Evolutionary conservation across 208 protist genomes (phyloP).

Genomic region (Leishmania gerbilli): DNA sequence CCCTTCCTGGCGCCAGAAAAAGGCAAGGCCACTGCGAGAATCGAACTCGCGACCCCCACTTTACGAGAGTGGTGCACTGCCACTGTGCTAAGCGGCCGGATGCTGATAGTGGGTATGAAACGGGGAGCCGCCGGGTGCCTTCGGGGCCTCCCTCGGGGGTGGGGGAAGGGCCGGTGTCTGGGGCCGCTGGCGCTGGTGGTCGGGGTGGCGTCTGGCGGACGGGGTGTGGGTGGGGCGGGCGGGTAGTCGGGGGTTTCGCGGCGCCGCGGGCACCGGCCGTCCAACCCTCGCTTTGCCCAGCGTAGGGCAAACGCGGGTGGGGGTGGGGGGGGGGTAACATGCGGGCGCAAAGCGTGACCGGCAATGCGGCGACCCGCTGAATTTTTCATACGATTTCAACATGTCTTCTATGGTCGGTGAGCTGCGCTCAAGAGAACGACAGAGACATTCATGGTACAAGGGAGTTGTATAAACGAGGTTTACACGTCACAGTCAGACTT

Average conservation of each 20-base stretch:
- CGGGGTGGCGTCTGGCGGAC: not conserved
- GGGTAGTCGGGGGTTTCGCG: not conserved
- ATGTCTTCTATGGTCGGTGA: slow-evolving; percentile 8
- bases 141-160: too few relatives aligned
- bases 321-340: not conserved
- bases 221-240: too few relatives aligned
- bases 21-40: slow-evolving; percentile 92
- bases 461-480: not conserved
- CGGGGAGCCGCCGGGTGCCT: too few relatives aligned
- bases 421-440: not conserved
- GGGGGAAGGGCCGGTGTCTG: accelerated
- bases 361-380: not conserved
- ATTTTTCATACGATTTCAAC: not conserved
- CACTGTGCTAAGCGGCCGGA: slow-evolving; percentile 95
- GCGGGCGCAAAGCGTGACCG: not conserved
- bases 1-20: slow-evolving; percentile 9
- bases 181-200: too few relatives aligned
- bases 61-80: slow-evolving; percentile 96
- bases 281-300: not conserved
- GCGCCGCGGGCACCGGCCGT: too few relatives aligned
- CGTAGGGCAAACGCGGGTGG: not conserved
- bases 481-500: slow-evolving; percentile 44
- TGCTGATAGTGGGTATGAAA: not conserved
- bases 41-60: slow-evolving; percentile 96
- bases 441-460: not conserved